Conservation (phyloP, 208 protist species). For the Endotrypanum monterogeii region DNA sequence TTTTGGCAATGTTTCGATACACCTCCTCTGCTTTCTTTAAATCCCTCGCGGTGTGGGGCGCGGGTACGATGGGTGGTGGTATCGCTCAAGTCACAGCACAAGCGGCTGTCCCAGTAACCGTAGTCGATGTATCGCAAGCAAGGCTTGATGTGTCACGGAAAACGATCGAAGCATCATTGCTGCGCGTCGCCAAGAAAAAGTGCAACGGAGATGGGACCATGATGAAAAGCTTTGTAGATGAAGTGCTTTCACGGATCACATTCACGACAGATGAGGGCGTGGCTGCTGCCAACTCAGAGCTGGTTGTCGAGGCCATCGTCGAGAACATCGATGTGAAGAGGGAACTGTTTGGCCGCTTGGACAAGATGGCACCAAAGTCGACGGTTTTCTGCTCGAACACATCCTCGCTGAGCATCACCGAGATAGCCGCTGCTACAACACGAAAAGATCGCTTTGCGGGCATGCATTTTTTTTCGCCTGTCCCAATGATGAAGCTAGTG, state of each 20-base stretch:
- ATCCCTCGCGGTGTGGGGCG: slow-evolving; percentile 57
- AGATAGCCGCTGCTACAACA: slow-evolving; percentile 59
- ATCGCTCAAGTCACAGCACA: slow-evolving; percentile 67
- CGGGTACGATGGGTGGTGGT: slow-evolving; percentile 76
- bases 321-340: slow-evolving; percentile 74
- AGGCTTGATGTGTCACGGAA: slow-evolving; percentile 48
- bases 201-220: slow-evolving; percentile 43
- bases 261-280: slow-evolving; percentile 58
- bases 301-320: slow-evolving; percentile 70
- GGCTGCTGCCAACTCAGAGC: slow-evolving; percentile 41
- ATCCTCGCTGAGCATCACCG: slow-evolving; percentile 70
- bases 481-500: slow-evolving; percentile 91
- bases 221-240: slow-evolving; percentile 48
- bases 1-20: slow-evolving; percentile 22
- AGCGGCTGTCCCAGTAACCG: slow-evolving; percentile 49
- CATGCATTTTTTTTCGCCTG: slow-evolving; percentile 92
- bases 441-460: slow-evolving; percentile 75
- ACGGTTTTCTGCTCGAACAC: slow-evolving; percentile 90
- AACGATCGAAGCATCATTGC: slow-evolving; percentile 49
- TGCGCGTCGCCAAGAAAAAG: slow-evolving; percentile 68
- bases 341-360: slow-evolving; percentile 50
- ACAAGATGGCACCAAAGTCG: slow-evolving; percentile 51
- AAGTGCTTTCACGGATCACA: slow-evolving; percentile 45
- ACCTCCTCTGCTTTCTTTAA: slow-evolving; percentile 36
- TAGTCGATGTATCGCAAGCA: slow-evolving; percentile 66